Base-by-base conservation (phyloP, 106 monocot species). In the Dioscorea zingiberensis region DNA sequence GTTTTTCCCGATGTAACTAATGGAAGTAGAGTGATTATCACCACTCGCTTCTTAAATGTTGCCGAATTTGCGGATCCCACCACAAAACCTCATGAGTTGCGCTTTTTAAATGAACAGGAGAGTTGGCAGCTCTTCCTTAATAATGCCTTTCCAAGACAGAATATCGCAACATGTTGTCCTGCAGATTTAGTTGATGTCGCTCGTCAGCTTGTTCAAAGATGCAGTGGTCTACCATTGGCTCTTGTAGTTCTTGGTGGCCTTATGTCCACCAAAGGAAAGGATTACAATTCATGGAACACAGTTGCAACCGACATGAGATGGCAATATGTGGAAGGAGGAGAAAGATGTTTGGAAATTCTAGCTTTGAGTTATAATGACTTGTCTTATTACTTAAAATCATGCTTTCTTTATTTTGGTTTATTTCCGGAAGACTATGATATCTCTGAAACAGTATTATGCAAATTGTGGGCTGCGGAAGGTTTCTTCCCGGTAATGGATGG, bases 381-480 rank as follows among this genome's bases (percentile, higher is more conserved):
- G 49, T 66, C 75, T 1, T 38, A 69, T 24, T 24, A 21, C 24
- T 27, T 69, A 26, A 79, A 74, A 19, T 27, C 45, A 10, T 79
- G 79, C 49, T 74, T 69, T 22, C 59, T 69, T 6, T 69, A 59
- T 28, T 24, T 58, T 18, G 46, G 56, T 44, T 25, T 24, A 12
- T 72, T 71, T 17, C 78, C 72, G 0, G 54, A 72, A 3, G 67
- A 78, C 47, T 46, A 10, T 18, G 26, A 26, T 19, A 71, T 71
- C 23, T 21, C 48, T 4, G 38, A 27, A 3, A 2, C 13, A 0
- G 63, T 46, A 22, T 47, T 78, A 67, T 30, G 55, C 11, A 27
- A 28, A n/a, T 13, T 84, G 7, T 84, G 81, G 88, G 63, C 73
- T 25, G 84, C 75, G 27, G 81, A 88, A 48, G 81, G 78, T 8